These are phyloP conservation scores for Tetraselmis striata DNA, from an alignment of 139 green algal species.

Conservation along the genomic window DNA sequence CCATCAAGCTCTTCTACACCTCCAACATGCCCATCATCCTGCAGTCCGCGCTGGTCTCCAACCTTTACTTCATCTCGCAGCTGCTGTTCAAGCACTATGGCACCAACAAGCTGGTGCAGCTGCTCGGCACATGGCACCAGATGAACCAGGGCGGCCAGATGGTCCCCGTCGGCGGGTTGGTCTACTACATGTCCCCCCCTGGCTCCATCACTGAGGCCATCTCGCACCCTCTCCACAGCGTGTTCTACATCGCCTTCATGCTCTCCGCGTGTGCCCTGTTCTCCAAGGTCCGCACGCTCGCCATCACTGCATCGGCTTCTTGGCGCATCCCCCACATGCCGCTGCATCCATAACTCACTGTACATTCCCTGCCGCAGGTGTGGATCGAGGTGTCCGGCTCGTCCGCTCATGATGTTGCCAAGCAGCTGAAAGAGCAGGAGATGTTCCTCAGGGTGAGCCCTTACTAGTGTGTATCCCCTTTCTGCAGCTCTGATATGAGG, in stretches of 20 bases:
- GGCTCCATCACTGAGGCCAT: constrained; percentile 68
- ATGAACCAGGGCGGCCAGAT: constrained; percentile 54
- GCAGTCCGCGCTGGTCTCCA: constrained; percentile 95
- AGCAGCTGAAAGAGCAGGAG: constrained; percentile 95
- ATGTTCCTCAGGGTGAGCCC: constrained; percentile 77
- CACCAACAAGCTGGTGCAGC: constrained; percentile 85
- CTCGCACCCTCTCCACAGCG: constrained; percentile 91
- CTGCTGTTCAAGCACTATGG: constrained; percentile 95
- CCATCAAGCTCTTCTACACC: constrained; percentile 99
- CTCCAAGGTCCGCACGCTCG: no score
- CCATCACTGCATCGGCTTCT: no score
- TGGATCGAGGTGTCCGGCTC: constrained; percentile 99
- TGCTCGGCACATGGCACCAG: constrained; percentile 83
- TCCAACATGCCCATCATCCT: constrained; percentile 99
- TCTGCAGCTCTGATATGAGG: no score
- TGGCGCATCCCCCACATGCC: no score
- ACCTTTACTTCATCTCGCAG: constrained; percentile 99
- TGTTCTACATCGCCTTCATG: constrained; percentile 99
- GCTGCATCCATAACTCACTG: no score
- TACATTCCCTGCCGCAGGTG: no score
- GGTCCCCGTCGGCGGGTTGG: constrained; percentile 88
- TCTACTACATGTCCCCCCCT: constrained; percentile 98
- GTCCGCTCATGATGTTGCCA: constrained; percentile 88
- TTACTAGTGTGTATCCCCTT: no score
- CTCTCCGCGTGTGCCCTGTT: constrained; percentile 95